Evolutionary conservation across 257 asterid genomes (phyloP).

Genomic region (Coffea eugenioides): DNA sequence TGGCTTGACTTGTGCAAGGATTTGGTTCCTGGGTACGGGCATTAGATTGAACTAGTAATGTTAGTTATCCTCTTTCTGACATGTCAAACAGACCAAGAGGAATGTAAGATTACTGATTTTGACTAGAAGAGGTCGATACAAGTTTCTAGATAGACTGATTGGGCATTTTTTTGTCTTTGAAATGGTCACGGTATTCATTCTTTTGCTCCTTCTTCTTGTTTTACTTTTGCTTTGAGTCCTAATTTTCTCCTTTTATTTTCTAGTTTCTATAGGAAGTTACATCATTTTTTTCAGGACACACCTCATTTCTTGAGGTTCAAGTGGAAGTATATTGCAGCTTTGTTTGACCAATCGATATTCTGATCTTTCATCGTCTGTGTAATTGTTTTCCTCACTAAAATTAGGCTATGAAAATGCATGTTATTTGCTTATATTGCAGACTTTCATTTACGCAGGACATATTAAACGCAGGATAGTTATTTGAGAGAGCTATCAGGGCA

Average conservation of each 20-base stretch:
- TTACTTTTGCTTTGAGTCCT: neutral
- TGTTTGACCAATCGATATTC: neutral
- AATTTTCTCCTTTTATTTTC: neutral
- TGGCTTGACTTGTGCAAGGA: neutral
- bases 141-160: neutral
- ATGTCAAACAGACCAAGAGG: neutral
- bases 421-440: conserved; percentile 20
- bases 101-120: no score
- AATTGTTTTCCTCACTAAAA: neutral
- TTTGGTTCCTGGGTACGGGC: neutral
- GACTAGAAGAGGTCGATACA: no score
- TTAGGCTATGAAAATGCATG: neutral
- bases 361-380: conserved; percentile 11
- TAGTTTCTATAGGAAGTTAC: neutral
- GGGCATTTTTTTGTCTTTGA: neutral
- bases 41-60: neutral
- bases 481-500: conserved; percentile 21
- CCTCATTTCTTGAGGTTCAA: neutral
- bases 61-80: neutral
- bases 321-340: neutral
- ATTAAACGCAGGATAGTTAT: conserved; percentile 26
- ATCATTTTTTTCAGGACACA: neutral
- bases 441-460: conserved; percentile 13
- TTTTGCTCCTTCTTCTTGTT: neutral
- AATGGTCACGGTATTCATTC: neutral